Base-by-base conservation (phyloP, 805 yeast species). In the Suhomyces emberorum region DNA sequence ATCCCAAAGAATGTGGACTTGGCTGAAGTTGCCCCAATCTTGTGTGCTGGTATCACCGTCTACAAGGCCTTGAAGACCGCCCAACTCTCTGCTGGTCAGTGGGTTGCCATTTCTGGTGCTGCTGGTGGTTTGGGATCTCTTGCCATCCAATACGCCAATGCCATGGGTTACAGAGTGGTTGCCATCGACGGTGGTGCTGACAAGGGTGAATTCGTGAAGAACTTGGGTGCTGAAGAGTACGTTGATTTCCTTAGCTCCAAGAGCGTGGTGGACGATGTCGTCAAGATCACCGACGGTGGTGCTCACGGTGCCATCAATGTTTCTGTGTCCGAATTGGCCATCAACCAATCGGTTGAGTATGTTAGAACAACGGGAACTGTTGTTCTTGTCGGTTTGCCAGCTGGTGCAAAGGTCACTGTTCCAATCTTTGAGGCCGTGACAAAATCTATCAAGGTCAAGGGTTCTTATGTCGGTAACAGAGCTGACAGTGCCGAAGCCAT, bases 21-120 rank as follows among this genome's bases (percentile, higher is more conserved):
- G 51, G 88, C 91, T 37, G 72, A 69, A 46, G 75, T 79, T 44
- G 80, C 95, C 8, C 95, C 95, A 51, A 79, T 86, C 57, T 75
- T 87, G 55, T 86, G 95, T 70, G 95, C 95, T 24, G 95, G 95
- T 65, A 79, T 86, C 62, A 86, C 95, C 27, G 95, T 84, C 40
- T 86, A 86, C 81, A 86, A 85, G 73, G 95, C 95, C 30, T 70
- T 86, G 59, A 85, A 85, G 74, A 82, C 86, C 29, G 85, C 95
- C 37, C 76, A 75, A 39, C 68, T 81, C 54, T 58, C 49, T 41
- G 77, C 88, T 41, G 88, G 88, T 49, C 74, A 83, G 51, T 81
- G 86, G 86, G 81, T 82, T 41, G 83, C 84, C 49, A 65, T 82
- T 49, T 76, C 84, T 41, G 89, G 89, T 62, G 88, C 88, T 37